Percentiles rank a stretch among this genome's conserved stretches.
Conservation (phyloP, 805 yeast genomes). For the Ogataea neopini region DNA sequence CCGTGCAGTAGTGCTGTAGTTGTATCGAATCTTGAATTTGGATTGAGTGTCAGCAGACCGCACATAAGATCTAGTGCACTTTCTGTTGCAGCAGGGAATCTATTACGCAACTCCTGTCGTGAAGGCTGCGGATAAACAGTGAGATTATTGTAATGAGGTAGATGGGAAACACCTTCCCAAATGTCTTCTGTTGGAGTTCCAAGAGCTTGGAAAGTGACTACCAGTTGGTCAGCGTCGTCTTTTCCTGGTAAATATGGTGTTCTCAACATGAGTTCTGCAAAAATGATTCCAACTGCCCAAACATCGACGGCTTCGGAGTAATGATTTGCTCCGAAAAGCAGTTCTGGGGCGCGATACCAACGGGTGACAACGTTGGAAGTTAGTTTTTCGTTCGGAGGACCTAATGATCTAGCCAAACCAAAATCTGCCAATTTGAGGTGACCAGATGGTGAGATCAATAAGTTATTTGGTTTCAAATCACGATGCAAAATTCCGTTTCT, state of each 20-base stretch:
- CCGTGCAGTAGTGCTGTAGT: slow-evolving; percentile 61
- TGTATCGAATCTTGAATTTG: slow-evolving; percentile 68
- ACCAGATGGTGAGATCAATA: slow-evolving; percentile 84
- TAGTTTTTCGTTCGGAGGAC: slow-evolving; percentile 71
- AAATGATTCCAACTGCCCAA: slow-evolving; percentile 96
- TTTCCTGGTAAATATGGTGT: slow-evolving; percentile 94
- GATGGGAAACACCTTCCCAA: slow-evolving; percentile 86
- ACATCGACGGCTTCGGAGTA: slow-evolving; percentile 88
- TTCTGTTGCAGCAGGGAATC: slow-evolving; percentile 91
- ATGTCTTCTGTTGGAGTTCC: slow-evolving; percentile 93
- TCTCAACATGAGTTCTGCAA: slow-evolving; percentile 94
- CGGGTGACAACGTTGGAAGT: slow-evolving; percentile 95
- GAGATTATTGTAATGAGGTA: slow-evolving; percentile 75
- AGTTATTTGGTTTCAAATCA: slow-evolving; percentile 90
- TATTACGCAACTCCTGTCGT: slow-evolving; percentile 70
- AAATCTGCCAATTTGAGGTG: slow-evolving; percentile 94
- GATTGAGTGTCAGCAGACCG: slow-evolving; percentile 74
- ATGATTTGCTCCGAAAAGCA: slow-evolving; percentile 83
- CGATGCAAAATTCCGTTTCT: slow-evolving; percentile 88
- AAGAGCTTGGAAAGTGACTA: slow-evolving; percentile 89
- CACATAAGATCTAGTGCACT: slow-evolving; percentile 74
- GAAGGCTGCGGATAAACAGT: slow-evolving; percentile 83
- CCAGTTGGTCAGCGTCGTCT: slow-evolving; percentile 86
- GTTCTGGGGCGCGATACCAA: slow-evolving; percentile 97
- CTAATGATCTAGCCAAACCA: slow-evolving; percentile 87